Percentiles rank a stretch among this genome's conserved stretches.
phyloP scores from a whole-genome alignment of 768 basidiomycete species.

The Galerina marginata region DNA sequence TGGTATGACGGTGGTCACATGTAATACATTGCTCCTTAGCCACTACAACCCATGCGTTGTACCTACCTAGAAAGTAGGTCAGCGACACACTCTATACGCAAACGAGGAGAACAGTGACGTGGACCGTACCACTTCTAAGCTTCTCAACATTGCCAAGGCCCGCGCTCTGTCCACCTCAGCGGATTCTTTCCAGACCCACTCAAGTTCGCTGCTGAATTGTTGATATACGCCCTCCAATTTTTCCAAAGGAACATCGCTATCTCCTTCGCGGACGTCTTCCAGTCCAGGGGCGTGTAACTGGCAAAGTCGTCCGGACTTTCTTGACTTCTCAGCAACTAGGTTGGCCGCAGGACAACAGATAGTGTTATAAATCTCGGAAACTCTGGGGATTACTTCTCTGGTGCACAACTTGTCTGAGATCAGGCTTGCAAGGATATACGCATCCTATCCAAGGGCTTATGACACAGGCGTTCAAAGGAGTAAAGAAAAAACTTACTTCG shows the following conservation, averaged over 20 bases:
- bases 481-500: constrained; percentile 25
- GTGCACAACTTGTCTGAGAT: constrained; percentile 20
- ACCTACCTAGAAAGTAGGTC: no score
- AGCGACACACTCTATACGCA: neutral
- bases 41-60: no score
- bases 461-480: neutral
- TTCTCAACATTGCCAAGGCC: constrained; percentile 26
- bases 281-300: constrained; percentile 31
- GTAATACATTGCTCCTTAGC: neutral
- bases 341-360: constrained; percentile 33
- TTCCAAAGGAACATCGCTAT: constrained; percentile 23
- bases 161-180: constrained; percentile 23
- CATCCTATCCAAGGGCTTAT: constrained; percentile 33
- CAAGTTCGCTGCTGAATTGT: constrained; percentile 25
- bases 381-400: constrained; percentile 24
- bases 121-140: neutral
- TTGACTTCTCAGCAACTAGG: constrained; percentile 24
- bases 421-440: constrained; percentile 40
- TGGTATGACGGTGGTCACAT: neutral
- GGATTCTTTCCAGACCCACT: constrained; percentile 34
- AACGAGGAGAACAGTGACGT: neutral
- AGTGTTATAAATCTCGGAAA: constrained; percentile 33
- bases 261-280: constrained; percentile 32
- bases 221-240: constrained; percentile 23
- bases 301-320: constrained; percentile 22